Evolutionary conservation across 2,329 filamentous ascomycete genomes (phyloP).

Genomic region (Rhexocercosporidium sp.): DNA sequence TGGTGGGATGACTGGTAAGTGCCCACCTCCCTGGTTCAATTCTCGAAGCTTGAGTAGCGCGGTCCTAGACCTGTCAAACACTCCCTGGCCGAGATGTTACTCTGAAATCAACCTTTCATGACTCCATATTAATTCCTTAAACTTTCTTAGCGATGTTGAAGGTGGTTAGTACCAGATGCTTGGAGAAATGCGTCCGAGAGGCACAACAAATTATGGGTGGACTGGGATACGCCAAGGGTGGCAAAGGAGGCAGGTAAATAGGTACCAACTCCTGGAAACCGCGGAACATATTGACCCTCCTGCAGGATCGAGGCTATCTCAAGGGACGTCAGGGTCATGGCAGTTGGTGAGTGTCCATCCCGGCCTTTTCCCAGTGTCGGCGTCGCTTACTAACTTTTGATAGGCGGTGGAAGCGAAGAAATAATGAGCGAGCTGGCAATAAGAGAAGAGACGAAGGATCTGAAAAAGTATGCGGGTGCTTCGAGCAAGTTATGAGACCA

Average conservation of each 20-base stretch:
- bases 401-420: conserved; percentile 43
- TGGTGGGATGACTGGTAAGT: conserved; percentile 50
- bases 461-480: conserved; percentile 31
- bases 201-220: conserved; percentile 61
- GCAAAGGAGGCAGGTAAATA: conserved; percentile 49
- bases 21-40: neutral
- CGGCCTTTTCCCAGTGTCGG: neutral
- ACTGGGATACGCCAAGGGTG: conserved; percentile 55
- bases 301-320: conserved; percentile 57
- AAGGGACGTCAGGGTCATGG: conserved; percentile 55
- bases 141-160: conserved; percentile 51
- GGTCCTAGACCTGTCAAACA: too few species aligned
- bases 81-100: too few species aligned
- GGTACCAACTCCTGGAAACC: neutral
- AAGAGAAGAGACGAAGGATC: conserved; percentile 41
- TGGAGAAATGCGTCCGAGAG: conserved; percentile 59
- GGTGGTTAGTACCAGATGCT: conserved; percentile 55
- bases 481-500: conserved; percentile 29
- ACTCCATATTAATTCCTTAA: neutral
- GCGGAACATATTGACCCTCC: conserved; percentile 14
- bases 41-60: neutral
- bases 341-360: conserved; percentile 38
- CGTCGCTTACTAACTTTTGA: conserved; percentile 9
- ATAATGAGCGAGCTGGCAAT: conserved; percentile 42
- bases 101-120: neutral